A percentile compares a stretch with the other conserved stretches of the same genome.
Evolutionary conservation across 108 stramenopile species (phyloP).

Genomic region (Phaeodactylum tricornutum): DNA sequence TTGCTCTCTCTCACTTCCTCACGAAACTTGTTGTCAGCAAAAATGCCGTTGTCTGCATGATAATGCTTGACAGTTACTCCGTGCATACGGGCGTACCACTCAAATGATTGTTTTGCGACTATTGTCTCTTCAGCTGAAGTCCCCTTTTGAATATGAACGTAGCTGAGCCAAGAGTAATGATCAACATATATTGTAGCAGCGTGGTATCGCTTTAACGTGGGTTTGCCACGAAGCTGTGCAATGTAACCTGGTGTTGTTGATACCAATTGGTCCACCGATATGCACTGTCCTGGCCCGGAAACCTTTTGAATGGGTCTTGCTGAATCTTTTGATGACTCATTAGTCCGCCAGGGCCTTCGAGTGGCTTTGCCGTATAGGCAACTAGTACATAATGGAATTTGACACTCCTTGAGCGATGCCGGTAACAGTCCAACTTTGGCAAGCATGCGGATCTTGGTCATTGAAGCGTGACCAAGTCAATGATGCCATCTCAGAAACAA

Average conservation of each 20-base stretch:
- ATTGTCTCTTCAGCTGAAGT: conserved; percentile 19
- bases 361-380: conserved; percentile 6
- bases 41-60: conserved; percentile 30
- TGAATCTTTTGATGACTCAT: background rate
- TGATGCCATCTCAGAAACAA: background rate
- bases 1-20: conserved; percentile 7
- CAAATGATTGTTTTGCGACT: conserved; percentile 29
- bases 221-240: conserved; percentile 29
- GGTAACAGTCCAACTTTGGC: conserved; percentile 21
- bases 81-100: conserved; percentile 3
- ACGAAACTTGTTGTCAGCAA: conserved; percentile 23
- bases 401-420: conserved; percentile 12
- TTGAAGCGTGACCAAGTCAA: background rate
- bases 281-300: conserved; percentile 20
- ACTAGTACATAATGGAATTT: conserved; percentile 1
- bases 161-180: conserved; percentile 13
- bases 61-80: conserved; percentile 20
- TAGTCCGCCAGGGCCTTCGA: conserved; percentile 2
- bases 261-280: conserved; percentile 37
- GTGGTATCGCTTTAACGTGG: conserved; percentile 23
- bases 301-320: background rate
- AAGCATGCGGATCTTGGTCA: background rate
- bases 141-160: conserved; percentile 22
- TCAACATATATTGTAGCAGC: conserved; percentile 29
- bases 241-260: conserved; percentile 35